Evolutionary conservation across 495 filamentous ascomycete species (phyloP).

Genomic region (Talaromyces thailandensis): DNA sequence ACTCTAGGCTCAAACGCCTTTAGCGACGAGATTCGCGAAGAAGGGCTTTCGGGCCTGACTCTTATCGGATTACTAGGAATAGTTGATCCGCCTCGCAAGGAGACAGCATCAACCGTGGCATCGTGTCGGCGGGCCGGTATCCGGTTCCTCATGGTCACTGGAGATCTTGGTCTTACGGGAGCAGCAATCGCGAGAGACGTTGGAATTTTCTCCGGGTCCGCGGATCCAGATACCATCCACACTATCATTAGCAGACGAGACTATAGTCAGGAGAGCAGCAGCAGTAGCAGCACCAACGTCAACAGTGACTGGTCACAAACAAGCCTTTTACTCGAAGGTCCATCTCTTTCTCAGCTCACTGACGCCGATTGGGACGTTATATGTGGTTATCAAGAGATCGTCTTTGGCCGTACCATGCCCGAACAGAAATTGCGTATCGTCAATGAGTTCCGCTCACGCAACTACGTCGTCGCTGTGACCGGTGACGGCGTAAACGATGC

Average conservation of each 20-base stretch:
- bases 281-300: neutral
- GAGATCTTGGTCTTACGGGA: conserved; percentile 64
- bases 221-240: conserved; percentile 26
- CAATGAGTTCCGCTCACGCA: conserved; percentile 47
- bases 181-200: conserved; percentile 58
- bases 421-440: conserved; percentile 74
- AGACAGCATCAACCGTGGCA: conserved; percentile 51
- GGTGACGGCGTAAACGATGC: conserved; percentile 55
- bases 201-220: conserved; percentile 48
- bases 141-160: conserved; percentile 59
- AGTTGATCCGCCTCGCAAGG: conserved; percentile 56
- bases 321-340: conserved; percentile 35
- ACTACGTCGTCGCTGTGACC: conserved; percentile 41
- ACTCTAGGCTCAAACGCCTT: conserved; percentile 34
- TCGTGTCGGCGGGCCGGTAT: conserved; percentile 53
- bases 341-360: conserved; percentile 48
- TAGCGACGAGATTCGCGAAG: conserved; percentile 39
- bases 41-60: conserved; percentile 30
- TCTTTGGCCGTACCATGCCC: conserved; percentile 66
- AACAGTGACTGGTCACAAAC: conserved; percentile 3
- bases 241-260: conserved; percentile 7
- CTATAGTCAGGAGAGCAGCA: neutral
- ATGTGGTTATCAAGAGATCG: conserved; percentile 52
- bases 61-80: conserved; percentile 59
- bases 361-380: conserved; percentile 49